Evolutionary conservation across 139 green algal genomes (phyloP).

Genomic region (Tetraselmis striata): DNA sequence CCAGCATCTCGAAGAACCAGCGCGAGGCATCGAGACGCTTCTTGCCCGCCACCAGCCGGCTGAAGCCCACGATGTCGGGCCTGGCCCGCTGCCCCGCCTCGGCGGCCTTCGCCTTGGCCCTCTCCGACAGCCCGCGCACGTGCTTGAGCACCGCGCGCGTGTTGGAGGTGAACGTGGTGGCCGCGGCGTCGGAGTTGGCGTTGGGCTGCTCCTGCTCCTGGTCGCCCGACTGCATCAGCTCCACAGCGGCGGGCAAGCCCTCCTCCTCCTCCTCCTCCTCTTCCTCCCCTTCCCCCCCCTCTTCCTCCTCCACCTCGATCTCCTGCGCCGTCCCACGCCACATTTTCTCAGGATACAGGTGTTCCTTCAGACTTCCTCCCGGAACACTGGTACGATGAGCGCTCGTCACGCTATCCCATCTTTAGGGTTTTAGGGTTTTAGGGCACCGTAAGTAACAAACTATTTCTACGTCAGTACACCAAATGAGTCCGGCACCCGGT

Average conservation of each 20-base stretch:
- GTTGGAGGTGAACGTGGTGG: conserved; percentile 23
- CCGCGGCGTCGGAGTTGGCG: not conserved
- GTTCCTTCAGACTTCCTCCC: too few relatives aligned
- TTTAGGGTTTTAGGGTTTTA: too few relatives aligned
- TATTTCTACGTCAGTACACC: too few relatives aligned
- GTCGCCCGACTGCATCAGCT: not conserved
- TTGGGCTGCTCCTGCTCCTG: not conserved
- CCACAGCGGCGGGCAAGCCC: not conserved
- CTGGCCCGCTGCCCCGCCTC: not conserved
- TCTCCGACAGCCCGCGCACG: not conserved
- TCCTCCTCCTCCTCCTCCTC: not conserved
- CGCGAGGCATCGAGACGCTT: conserved; percentile 35
- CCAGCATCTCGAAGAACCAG: conserved; percentile 64
- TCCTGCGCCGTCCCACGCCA: conserved; percentile 9
- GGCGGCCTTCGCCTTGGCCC: not conserved
- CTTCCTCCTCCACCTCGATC: not conserved
- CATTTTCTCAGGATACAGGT: too few relatives aligned
- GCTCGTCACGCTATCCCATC: too few relatives aligned
- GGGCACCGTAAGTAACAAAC: too few relatives aligned
- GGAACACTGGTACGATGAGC: too few relatives aligned
- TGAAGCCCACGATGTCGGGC: not conserved
- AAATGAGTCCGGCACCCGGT: too few relatives aligned
- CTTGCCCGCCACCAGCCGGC: conserved; percentile 26
- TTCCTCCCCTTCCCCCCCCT: too few relatives aligned
- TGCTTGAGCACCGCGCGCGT: conserved; percentile 25